A percentile compares a stretch with the other conserved stretches of the same genome.
Evolutionary conservation across 106 monocot species (phyloP).

Genomic region (Gastrodia elata): DNA sequence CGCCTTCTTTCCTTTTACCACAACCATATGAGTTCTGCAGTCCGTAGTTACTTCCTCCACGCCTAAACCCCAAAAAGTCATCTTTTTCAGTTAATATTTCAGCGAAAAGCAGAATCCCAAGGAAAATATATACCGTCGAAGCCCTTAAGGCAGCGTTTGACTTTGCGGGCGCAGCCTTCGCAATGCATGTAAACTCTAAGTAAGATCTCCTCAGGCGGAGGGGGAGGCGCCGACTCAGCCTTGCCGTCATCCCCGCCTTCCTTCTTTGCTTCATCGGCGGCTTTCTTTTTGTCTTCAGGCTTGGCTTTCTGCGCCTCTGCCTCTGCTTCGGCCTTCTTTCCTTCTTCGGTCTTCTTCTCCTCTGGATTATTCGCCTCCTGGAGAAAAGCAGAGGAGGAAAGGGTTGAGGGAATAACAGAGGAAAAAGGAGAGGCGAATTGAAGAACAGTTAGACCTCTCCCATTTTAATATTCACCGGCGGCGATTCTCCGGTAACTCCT

Average conservation of each 20-base stretch:
- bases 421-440: not conserved
- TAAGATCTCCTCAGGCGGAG: constrained; percentile 52
- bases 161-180: constrained; percentile 65
- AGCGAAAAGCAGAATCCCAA: not conserved
- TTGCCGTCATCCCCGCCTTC: constrained; percentile 11
- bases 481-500: not conserved
- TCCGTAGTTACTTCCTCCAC: constrained; percentile 78
- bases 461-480: not conserved
- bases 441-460: constrained; percentile 11
- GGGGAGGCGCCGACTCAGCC: constrained; percentile 18
- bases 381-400: not conserved
- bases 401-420: not conserved
- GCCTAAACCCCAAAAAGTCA: constrained; percentile 20
- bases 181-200: constrained; percentile 70
- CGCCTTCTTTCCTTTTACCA: constrained; percentile 75
- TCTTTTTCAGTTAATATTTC: not conserved
- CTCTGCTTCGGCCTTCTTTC: not conserved
- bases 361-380: constrained; percentile 25
- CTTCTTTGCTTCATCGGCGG: constrained; percentile 16
- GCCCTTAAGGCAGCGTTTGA: constrained; percentile 32
- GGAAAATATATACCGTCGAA: constrained; percentile 34
- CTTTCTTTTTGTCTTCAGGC: constrained; percentile 7
- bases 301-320: constrained; percentile 15
- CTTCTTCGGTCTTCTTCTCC: constrained; percentile 27
- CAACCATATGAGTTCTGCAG: constrained; percentile 54